These are phyloP conservation scores for Rusavskia elegans DNA, from an alignment of 495 filamentous ascomycete species.

Conservation along the genomic window DNA sequence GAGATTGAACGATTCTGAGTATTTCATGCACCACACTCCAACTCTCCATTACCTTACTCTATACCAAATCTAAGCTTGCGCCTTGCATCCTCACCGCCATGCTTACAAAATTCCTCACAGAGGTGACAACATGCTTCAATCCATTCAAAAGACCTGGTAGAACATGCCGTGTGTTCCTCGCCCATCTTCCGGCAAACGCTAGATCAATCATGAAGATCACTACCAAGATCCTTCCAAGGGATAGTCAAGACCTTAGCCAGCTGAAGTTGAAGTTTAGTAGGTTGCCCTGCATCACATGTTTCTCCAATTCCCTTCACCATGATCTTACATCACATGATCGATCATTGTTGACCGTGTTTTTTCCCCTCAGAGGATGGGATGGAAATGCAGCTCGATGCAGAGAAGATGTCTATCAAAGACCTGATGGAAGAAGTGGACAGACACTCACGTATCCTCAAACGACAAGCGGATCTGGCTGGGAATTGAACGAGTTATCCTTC, in stretches of 20 bases:
- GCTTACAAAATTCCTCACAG: slow-evolving; percentile 76
- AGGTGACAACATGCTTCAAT: slow-evolving; percentile 74
- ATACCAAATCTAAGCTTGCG: too few species aligned
- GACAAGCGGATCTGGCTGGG: slow-evolving; percentile 65
- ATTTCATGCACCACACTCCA: too few species aligned
- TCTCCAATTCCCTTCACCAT: too few species aligned
- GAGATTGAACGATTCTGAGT: too few species aligned
- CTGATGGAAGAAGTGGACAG: slow-evolving; percentile 79
- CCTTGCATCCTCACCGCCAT: slow-evolving; percentile 31
- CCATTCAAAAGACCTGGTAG: slow-evolving; percentile 67
- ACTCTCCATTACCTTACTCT: too few species aligned
- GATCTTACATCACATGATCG: too few species aligned
- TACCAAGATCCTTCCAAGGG: slow-evolving; percentile 57
- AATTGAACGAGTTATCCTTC: slow-evolving; percentile 13
- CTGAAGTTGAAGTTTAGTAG: slow-evolving; percentile 70
- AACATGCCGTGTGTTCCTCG: slow-evolving; percentile 73
- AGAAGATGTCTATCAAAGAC: slow-evolving; percentile 70
- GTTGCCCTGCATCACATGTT: slow-evolving; percentile 15
- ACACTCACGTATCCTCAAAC: slow-evolving; percentile 63
- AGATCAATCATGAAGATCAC: slow-evolving; percentile 59
- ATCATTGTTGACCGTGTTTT: background rate
- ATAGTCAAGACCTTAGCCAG: slow-evolving; percentile 36
- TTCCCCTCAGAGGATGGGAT: slow-evolving; percentile 26
- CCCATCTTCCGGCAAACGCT: slow-evolving; percentile 67
- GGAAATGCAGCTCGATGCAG: slow-evolving; percentile 50